Evolutionary conservation across 169 alveolate species (phyloP).

Genomic region (Cryptosporidium viatorum): DNA sequence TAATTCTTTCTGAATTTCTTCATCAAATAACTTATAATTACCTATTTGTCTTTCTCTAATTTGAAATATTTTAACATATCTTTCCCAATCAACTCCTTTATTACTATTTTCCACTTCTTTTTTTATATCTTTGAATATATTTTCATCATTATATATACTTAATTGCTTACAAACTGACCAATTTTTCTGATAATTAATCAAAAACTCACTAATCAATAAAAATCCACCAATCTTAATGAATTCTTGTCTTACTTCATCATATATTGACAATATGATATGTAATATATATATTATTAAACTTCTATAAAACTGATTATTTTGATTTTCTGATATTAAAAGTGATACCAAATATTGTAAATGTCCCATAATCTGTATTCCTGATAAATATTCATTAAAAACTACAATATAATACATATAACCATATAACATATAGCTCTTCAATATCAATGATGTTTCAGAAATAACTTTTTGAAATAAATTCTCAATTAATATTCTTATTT

Average conservation of each 20-base stretch:
- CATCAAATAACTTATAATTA: conserved; percentile 23
- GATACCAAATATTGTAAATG: conserved; percentile 34
- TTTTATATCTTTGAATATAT: neutral
- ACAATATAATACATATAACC: conserved; percentile 34
- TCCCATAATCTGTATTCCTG: conserved; percentile 16
- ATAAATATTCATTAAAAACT: conserved; percentile 37
- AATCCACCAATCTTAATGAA: conserved; percentile 57
- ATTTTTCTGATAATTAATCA: conserved; percentile 15
- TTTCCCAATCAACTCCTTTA: conserved; percentile 10
- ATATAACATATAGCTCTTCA: conserved; percentile 53
- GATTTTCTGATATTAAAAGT: neutral
- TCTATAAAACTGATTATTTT: conserved; percentile 15
- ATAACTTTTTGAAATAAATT: conserved; percentile 41
- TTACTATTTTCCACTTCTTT: neutral
- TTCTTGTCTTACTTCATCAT: conserved; percentile 37
- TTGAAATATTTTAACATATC: conserved; percentile 13
- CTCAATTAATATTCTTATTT: conserved; percentile 11
- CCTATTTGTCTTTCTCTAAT: conserved; percentile 5
- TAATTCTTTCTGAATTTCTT: conserved; percentile 12
- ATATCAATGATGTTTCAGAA: conserved; percentile 16
- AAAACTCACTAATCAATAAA: neutral
- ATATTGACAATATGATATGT: conserved; percentile 37
- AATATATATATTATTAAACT: conserved; percentile 10
- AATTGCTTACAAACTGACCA: conserved; percentile 52
- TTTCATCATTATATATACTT: conserved; percentile 21